Conservation (phyloP, 345 rosid genomes). For the Hypericum androsaemum region DNA sequence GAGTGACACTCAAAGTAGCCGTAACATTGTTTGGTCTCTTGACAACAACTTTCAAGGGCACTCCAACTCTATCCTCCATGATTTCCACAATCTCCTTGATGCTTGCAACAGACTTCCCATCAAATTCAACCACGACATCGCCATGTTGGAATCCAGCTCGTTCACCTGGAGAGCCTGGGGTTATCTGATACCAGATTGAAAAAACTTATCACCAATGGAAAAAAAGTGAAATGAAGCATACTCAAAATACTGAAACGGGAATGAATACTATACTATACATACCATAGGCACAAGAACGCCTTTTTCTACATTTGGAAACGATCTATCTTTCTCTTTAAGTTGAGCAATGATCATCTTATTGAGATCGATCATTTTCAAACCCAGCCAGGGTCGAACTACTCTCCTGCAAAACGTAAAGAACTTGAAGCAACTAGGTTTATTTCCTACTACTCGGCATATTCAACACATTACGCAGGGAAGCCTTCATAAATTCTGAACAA, state of each 20-base stretch:
- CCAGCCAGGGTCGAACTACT: constrained; percentile 92
- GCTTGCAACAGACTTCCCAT: constrained; percentile 61
- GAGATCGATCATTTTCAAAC: constrained; percentile 86
- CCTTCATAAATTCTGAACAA: neutral
- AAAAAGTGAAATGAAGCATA: neutral
- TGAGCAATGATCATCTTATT: constrained; percentile 68
- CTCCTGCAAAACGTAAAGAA: constrained; percentile 41
- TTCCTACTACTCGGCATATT: too few relatives aligned
- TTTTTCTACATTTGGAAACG: constrained; percentile 52
- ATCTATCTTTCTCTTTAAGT: constrained; percentile 68
- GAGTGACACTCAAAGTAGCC: constrained; percentile 43
- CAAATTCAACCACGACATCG: constrained; percentile 68
- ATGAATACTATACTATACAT: constrained; percentile 10
- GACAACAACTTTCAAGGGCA: constrained; percentile 42
- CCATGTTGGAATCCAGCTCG: constrained; percentile 80
- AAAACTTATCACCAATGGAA: neutral
- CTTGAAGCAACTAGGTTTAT: too few relatives aligned
- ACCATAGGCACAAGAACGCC: constrained; percentile 79
- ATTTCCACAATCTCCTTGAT: constrained; percentile 66
- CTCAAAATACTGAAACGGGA: neutral
- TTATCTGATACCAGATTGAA: constrained; percentile 36
- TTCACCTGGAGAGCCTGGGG: constrained; percentile 85
- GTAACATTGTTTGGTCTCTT: constrained; percentile 43
- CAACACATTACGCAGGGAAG: too few relatives aligned
- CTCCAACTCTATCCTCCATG: constrained; percentile 57